Evolutionary conservation across 768 basidiomycete species (phyloP), one percentile per base, ranked within the genome.

Genomic region (Heimioporus sp.): DNA sequence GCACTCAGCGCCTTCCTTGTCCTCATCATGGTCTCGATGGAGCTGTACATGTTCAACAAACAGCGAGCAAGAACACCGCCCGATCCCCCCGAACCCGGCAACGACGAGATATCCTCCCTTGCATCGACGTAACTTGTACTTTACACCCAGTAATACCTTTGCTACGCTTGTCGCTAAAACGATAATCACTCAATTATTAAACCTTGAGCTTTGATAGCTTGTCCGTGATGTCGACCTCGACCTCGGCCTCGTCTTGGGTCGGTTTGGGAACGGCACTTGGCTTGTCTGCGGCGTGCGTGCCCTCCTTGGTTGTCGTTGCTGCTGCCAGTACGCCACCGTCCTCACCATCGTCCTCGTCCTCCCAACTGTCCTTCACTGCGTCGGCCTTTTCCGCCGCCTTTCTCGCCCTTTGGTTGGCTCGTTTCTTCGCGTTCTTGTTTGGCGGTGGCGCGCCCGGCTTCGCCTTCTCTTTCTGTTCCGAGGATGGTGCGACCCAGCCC

Each of bases 351-450:
- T 83, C 86, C 8, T 87, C 86, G 44, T 86, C 87, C 36, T 90
- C 90, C 82, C 90, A 92, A 53, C 77, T 82, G 55, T 91, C 88
- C 50, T 80, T 82, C n/a, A 92, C 83, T 40, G 58, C 65, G 21
- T 74, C 73, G n/a, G 71, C 65, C 65, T 79, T 79, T 59, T 81
- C 80, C 52, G 79, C 71, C 19, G 68, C 70, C 65, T 80, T 79
- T 71, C 82, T 90, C 62, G 85, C 88, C 66, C 82, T 83, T 60
- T 83, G 77, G 70, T 93, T 92, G 54, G 87, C 87, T 56, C 83
- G 86, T 72, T 86, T 83, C 71, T 85, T 90, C 39, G 85, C 90
- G 42, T 88, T 87, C 75, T 94, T 93, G 69, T 86, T 82, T 63
- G 85, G 69, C 2, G 80, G 73, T 58, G 67, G 38, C 10, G 53